phyloP scores from a whole-genome alignment of 2,329 filamentous ascomycete genomes.

The Talaromyces marneffei region DNA sequence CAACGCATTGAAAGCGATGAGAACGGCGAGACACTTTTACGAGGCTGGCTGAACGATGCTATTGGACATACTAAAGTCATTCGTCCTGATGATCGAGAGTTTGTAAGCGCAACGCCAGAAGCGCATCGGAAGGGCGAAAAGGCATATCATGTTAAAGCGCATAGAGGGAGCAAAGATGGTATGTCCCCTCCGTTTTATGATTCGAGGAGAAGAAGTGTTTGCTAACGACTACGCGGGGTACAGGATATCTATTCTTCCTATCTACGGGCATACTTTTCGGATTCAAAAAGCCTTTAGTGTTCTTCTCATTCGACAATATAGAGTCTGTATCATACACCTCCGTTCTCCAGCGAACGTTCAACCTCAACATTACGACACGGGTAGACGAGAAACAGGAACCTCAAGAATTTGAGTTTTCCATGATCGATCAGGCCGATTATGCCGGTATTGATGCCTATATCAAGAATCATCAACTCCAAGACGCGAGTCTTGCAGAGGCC shows the following conservation, averaged over 20 bases:
- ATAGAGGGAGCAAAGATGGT: slow-evolving; percentile 62
- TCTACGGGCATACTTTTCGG: slow-evolving; percentile 57
- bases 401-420: slow-evolving; percentile 58
- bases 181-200: slow-evolving; percentile 16
- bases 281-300: slow-evolving; percentile 60
- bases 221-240: slow-evolving; percentile 36
- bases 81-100: slow-evolving; percentile 52
- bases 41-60: slow-evolving; percentile 45
- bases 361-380: slow-evolving; percentile 52
- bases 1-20: slow-evolving; percentile 41
- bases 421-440: slow-evolving; percentile 61
- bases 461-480: slow-evolving; percentile 56
- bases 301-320: slow-evolving; percentile 56
- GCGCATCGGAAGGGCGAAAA: slow-evolving; percentile 58
- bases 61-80: slow-evolving; percentile 45
- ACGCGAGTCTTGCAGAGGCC: slow-evolving; percentile 57
- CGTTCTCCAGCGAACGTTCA: slow-evolving; percentile 61
- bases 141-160: slow-evolving; percentile 59
- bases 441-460: slow-evolving; percentile 58
- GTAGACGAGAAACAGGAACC: slow-evolving; percentile 32
- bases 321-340: slow-evolving; percentile 59
- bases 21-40: slow-evolving; percentile 41
- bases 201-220: neutral
- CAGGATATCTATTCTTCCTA: slow-evolving; percentile 56
- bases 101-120: slow-evolving; percentile 55